Conservation (phyloP, 306 rosid species). For the Fragaria vesca region DNA sequence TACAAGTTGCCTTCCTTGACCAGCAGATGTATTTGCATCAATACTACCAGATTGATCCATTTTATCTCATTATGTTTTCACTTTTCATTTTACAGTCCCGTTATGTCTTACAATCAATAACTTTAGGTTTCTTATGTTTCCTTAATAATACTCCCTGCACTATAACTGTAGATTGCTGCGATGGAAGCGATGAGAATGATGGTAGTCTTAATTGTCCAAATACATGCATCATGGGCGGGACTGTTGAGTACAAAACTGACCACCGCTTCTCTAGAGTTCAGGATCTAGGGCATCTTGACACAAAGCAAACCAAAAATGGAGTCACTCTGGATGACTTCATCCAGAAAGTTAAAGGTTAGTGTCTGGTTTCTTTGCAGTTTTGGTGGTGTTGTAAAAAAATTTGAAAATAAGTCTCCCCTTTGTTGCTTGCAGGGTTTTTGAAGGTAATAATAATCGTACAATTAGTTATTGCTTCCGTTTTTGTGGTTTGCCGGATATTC, state of each 20-base stretch:
- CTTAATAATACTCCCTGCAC: constrained; percentile 28
- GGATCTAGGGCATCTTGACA: constrained; percentile 18
- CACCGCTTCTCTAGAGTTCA: constrained; percentile 28
- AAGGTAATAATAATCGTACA: constrained; percentile 57
- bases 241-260: constrained; percentile 39
- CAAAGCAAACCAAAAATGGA: constrained; percentile 35
- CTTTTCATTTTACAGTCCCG: not conserved
- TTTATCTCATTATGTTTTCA: not conserved
- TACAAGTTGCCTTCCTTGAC: not conserved
- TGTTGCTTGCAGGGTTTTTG: constrained; percentile 55
- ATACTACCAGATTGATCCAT: too few species aligned
- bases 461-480: constrained; percentile 36
- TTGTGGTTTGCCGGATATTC: constrained; percentile 39
- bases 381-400: not conserved
- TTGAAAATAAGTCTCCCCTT: constrained; percentile 17
- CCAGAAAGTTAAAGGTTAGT: constrained; percentile 54
- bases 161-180: constrained; percentile 74
- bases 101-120: not conserved
- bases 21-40: not conserved
- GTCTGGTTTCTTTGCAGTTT: constrained; percentile 4
- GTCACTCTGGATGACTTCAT: constrained; percentile 51
- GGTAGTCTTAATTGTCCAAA: constrained; percentile 59
- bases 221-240: constrained; percentile 83
- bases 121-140: not conserved
- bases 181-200: constrained; percentile 86